A percentile compares a stretch with the other conserved stretches of the same genome.
These are phyloP conservation scores for Debaryomyces subglobosus DNA, from an alignment of 1,139 yeast genomes.

Conservation along the genomic window DNA sequence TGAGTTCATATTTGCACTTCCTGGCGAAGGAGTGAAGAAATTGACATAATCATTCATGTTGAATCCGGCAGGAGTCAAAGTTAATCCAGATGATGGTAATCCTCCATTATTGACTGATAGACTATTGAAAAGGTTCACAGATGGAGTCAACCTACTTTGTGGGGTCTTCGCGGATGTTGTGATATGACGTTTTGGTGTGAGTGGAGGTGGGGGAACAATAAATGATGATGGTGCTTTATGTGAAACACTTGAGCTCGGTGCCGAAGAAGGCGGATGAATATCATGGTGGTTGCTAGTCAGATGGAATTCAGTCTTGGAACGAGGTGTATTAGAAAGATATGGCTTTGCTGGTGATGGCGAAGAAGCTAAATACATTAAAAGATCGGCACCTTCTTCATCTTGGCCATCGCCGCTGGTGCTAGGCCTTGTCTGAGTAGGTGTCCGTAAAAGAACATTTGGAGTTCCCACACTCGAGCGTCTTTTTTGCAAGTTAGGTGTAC, in stretches of 20 bases:
- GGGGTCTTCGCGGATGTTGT: conserved; percentile 41
- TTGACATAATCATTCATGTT: conserved; percentile 83
- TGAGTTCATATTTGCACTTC: conserved; percentile 24
- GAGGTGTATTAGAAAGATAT: conserved; percentile 39
- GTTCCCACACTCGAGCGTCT: conserved; percentile 20
- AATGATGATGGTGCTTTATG: conserved; percentile 25
- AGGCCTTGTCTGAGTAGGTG: conserved; percentile 39
- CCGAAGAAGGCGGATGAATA: conserved; percentile 9
- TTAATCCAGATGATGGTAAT: conserved; percentile 48
- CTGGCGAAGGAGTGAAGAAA: conserved; percentile 76
- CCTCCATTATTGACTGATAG: conserved; percentile 24
- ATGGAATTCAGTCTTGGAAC: conserved; percentile 15
- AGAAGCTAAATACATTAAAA: conserved; percentile 79
- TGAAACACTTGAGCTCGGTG: conserved; percentile 6
- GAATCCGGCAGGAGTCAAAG: conserved; percentile 68
- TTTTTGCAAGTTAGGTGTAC: conserved; percentile 41
- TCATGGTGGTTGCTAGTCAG: conserved; percentile 6
- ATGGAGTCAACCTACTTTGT: conserved; percentile 48
- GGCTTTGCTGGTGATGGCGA: conserved; percentile 77
- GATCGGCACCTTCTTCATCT: conserved; percentile 81
- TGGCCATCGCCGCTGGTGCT: conserved; percentile 26
- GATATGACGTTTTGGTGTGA: conserved; percentile 48
- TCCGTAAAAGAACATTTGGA: conserved; percentile 31
- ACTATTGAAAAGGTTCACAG: conserved; percentile 35
- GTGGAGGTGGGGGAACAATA: conserved; percentile 48